These are phyloP conservation scores for Floccularia luteovirens DNA, from an alignment of 768 basidiomycete genomes.

Conservation along the genomic window DNA sequence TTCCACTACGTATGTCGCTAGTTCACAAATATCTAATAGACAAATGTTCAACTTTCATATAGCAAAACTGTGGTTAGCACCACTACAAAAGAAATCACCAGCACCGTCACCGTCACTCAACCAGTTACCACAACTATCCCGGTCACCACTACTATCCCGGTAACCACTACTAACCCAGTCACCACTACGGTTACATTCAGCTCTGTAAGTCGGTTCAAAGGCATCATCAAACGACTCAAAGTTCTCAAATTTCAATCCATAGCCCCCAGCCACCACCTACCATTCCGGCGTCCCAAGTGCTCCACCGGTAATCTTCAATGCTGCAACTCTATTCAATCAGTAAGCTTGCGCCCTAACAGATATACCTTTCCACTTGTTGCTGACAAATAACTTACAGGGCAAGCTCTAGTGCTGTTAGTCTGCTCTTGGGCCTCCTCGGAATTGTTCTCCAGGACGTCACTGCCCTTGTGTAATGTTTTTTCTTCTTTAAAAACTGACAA, in stretches of 20 bases:
- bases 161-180: no score
- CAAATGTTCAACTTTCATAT: background rate
- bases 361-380: no score
- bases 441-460: slow-evolving; percentile 16
- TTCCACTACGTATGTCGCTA: slow-evolving; percentile 8
- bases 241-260: background rate
- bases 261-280: slow-evolving; percentile 13
- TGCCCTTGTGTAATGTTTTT: slow-evolving; percentile 16
- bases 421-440: slow-evolving; percentile 21
- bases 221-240: background rate
- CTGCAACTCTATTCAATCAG: slow-evolving; percentile 9
- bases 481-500: slow-evolving; percentile 2
- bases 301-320: slow-evolving; percentile 17
- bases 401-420: slow-evolving; percentile 8
- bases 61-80: slow-evolving; percentile 1
- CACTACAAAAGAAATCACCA: slow-evolving; percentile 8
- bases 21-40: background rate
- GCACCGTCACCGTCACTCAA: slow-evolving; percentile 11
- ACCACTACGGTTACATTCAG: no score
- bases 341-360: no score
- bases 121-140: slow-evolving; percentile 1
- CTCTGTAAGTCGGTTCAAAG: no score
- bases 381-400: no score
- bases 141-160: no score
- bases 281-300: slow-evolving; percentile 16